phyloP scores from a whole-genome alignment of 2,329 filamentous ascomycete genomes.

The Gliomastix tumulicola region DNA sequence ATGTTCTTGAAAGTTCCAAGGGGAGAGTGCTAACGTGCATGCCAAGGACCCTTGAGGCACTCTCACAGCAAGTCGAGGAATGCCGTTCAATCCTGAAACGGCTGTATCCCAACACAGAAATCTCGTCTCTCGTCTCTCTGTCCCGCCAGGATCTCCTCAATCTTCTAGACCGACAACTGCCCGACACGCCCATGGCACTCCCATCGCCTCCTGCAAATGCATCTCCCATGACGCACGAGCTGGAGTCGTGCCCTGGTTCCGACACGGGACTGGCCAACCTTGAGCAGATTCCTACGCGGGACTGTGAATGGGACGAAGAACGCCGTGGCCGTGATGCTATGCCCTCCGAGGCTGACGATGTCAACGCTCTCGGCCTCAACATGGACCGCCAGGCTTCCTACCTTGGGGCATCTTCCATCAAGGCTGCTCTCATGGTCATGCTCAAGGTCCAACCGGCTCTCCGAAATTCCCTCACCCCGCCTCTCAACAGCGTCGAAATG shows the following conservation, averaged over 20 bases:
- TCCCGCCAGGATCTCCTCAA: constrained; percentile 53
- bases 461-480: constrained; percentile 34
- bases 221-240: constrained; percentile 38
- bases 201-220: constrained; percentile 47
- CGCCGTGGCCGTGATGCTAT: constrained; percentile 45
- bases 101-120: constrained; percentile 52
- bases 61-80: constrained; percentile 60
- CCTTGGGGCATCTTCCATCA: constrained; percentile 67
- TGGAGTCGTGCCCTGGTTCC: constrained; percentile 29
- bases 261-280: constrained; percentile 44
- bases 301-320: constrained; percentile 63
- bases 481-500: constrained; percentile 38
- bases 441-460: constrained; percentile 45
- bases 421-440: constrained; percentile 68
- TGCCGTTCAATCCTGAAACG: constrained; percentile 55
- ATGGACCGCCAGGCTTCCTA: constrained; percentile 58
- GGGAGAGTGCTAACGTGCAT: too few relatives aligned
- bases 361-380: constrained; percentile 50
- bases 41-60: constrained; percentile 49
- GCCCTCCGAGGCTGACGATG: constrained; percentile 53
- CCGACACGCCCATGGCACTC: constrained; percentile 33
- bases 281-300: constrained; percentile 62
- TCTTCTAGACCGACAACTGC: constrained; percentile 41
- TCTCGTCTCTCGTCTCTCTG: constrained; percentile 42
- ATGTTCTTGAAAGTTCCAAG: too few relatives aligned